Evolutionary conservation across 2,329 filamentous ascomycete species (phyloP), one percentile per base, ranked within the genome.

Genomic region (Xylariales sp.): DNA sequence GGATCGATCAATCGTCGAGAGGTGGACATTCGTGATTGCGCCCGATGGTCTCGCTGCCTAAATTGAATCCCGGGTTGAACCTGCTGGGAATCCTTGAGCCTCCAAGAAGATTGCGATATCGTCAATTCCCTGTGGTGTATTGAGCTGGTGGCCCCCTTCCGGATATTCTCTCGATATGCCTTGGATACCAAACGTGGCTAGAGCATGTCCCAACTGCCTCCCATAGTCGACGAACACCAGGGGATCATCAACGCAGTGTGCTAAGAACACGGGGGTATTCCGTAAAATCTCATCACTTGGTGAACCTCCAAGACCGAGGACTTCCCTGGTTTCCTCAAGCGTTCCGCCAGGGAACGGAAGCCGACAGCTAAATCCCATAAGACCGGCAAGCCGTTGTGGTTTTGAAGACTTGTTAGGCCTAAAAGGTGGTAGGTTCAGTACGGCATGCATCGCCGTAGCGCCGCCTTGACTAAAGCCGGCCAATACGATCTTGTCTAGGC

Each of bases 391-490:
- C 4, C 47, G 49, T 16, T 34, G 40, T 10, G 38, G n/a, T 62
- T 48, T 28, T 14, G 18, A 27, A 29, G 15, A 19, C 29, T 27
- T 31, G 22, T 10, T 18, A 12, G n/a, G 16, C 24, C 4, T 39
- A 20, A 3, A 25, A 4, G 20, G n/a, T 16, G 7, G 46, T 31
- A 58, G 35, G 32, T 54, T 53, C 28, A 56, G 46, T 19, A 55
- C 44, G 19, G 45, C 19, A 31, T 56, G 52, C 10, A 40, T 47
- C 18, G 59, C 55, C 4, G 68, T 68, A 1, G 70, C 67, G 2
- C 57, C 66, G 15, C 70, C 71, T 57, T 70, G 66, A 40, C 68
- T 70, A 38, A 74, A 69, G 0, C 71, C 70, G 5, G 64, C 65
- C 1, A 74, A 51, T 5, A 73, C 56, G 16, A 74, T 49, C 5